Conservation (phyloP, 768 basidiomycete genomes). For the Termitomyces sp. region DNA sequence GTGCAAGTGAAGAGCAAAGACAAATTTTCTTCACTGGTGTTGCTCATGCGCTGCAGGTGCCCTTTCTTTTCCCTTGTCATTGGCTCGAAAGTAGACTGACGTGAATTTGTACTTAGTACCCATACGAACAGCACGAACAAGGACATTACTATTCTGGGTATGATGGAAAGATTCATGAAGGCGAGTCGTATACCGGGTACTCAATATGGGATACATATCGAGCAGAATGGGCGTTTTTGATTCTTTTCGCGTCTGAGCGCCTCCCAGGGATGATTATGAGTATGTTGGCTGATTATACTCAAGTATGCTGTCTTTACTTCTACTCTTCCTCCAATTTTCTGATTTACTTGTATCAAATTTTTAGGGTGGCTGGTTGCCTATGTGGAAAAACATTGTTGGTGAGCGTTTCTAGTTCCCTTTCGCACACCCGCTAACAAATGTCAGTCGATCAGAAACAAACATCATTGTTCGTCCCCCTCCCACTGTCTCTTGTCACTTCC, state of each 20-base stretch:
- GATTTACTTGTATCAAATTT: slow-evolving; percentile 3
- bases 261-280: slow-evolving; percentile 69
- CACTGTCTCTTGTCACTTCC: not conserved
- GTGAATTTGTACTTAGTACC: slow-evolving; percentile 51
- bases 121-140: slow-evolving; percentile 67
- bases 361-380: slow-evolving; percentile 76
- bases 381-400: slow-evolving; percentile 88
- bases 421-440: not conserved
- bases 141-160: slow-evolving; percentile 74
- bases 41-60: slow-evolving; percentile 53
- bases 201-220: slow-evolving; percentile 82
- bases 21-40: slow-evolving; percentile 56
- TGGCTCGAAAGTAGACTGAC: not conserved
- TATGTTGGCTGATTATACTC: slow-evolving; percentile 74
- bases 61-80: not conserved
- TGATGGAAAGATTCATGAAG: slow-evolving; percentile 52
- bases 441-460: slow-evolving; percentile 53
- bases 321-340: not conserved
- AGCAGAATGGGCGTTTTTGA: slow-evolving; percentile 74
- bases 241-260: slow-evolving; percentile 73
- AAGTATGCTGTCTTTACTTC: slow-evolving; percentile 30
- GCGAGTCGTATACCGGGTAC: slow-evolving; percentile 71
- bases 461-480: slow-evolving; percentile 53
- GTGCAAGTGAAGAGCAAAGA: slow-evolving; percentile 41
- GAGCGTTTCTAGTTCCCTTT: slow-evolving; percentile 6